Evolutionary conservation across 2,329 filamentous ascomycete genomes (phyloP).

Genomic region (Sporothrix curviconia): DNA sequence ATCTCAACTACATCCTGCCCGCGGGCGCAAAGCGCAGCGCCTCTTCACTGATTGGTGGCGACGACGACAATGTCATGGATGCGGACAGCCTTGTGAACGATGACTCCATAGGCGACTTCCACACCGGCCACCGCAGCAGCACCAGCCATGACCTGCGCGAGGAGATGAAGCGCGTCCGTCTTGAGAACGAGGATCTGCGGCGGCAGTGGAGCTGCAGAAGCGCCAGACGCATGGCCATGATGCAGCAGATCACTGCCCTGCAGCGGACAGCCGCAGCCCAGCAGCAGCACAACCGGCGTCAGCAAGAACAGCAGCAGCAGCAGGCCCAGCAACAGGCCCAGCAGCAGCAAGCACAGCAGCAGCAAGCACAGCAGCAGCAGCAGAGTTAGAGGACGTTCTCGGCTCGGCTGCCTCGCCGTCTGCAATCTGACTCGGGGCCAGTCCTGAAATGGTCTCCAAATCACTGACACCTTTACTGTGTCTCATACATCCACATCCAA

Average conservation of each 20-base stretch:
- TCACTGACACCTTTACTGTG: too few relatives aligned
- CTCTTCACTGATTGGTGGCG: slow-evolving; percentile 8
- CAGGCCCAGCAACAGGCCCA: neutral
- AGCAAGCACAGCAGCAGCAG: neutral
- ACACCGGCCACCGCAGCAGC: slow-evolving; percentile 25
- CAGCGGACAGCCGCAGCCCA: slow-evolving; percentile 33
- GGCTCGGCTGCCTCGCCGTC: neutral
- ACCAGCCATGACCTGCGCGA: slow-evolving; percentile 45
- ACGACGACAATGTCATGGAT: neutral
- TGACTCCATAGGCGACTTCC: slow-evolving; percentile 22
- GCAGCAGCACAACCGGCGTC: slow-evolving; percentile 10
- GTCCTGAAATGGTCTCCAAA: too few relatives aligned
- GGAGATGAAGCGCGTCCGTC: slow-evolving; percentile 60
- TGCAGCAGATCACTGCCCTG: slow-evolving; percentile 42
- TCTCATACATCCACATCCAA: too few relatives aligned
- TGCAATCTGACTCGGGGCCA: too few relatives aligned
- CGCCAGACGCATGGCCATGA: slow-evolving; percentile 41
- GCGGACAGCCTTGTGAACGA: slow-evolving; percentile 23
- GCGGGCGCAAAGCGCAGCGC: slow-evolving; percentile 12
- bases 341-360: neutral
- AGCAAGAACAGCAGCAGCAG: slow-evolving; percentile 2
- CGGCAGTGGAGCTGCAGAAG: slow-evolving; percentile 43
- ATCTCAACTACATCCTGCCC: slow-evolving; percentile 9
- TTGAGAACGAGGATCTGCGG: slow-evolving; percentile 56
- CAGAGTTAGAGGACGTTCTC: neutral